Evolutionary conservation across 371 early-diverging fungal species (phyloP), one percentile per base, ranked within the genome.

Genomic region (Massospora cicadina): DNA sequence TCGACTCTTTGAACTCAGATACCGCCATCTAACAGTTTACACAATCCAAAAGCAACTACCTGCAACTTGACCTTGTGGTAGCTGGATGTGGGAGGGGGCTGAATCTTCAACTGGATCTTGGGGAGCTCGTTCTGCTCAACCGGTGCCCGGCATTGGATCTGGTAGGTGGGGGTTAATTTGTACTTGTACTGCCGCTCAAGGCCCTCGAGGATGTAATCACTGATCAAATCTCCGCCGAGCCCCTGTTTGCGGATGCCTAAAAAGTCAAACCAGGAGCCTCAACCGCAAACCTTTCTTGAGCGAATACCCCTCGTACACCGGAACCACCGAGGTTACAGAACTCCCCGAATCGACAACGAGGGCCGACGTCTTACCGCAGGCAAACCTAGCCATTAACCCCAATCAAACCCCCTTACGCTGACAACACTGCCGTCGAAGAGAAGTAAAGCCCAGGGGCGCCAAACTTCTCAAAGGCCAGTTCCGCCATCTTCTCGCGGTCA

Each of bases 261-360:
- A 23, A n/a, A 21, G 25, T 23, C 13, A 63, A 58, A 26, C 53
- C 54, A 12, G 54, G 5, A 33, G 3, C 54, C 17, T 60, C 26
- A 54, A 1, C 29, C 2, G 5, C 68, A 29, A 68, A 69, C 88
- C 91, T 77, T 95, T 93, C 60, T 90, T 88, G 54, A 98, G 71
- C 1, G 90, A 89, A 71, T 88, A 94, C 31, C 98, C 98, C 67
- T 98, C 98, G 69, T 82, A 88, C 0, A 98, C 96, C 23, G 98
- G 96, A 0, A 89, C 88, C 1, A 86, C 95, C 68, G 88, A 88
- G 1, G 94, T 90, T 61, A 75, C 75, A 30, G 84, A 79, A 65
- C 84, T 92, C 12, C 98, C 98, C 13, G 88, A 87, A 69, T 95
- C 95, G 60, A 98, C 70, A 30, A 98, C 93, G 32, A 98, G 76